Base-by-base conservation (phyloP, 148 eudicot genomes). In the Fallopia convolvulus region DNA sequence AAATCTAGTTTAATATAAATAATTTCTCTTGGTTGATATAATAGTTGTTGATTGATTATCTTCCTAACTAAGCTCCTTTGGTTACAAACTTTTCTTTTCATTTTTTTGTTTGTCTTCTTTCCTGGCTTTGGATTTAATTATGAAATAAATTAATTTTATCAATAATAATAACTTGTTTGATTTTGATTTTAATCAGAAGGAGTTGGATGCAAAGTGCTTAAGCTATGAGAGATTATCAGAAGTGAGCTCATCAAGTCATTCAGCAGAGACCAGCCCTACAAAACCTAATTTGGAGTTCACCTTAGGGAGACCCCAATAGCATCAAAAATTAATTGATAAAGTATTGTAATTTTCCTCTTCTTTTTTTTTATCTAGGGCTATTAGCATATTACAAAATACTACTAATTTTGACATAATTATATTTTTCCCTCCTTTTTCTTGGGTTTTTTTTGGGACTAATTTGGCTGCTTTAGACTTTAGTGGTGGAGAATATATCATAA, bases 271-370 rank as follows among this genome's bases (percentile, higher is more conserved):
- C 81, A 89, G 83, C 77, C 86, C 92, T 76, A 82, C 85, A 78
- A 92, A 89, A 85, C 97, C 98, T 72, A 94, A 86, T 81, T 77
- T 94, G 77, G 98, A 94, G 84, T 94, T 94, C 86, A 94, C 98
- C 26, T 88, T 94, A 84, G 97, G 97, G 32, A 92, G 95, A 53
- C 82, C 97, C 74, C 89, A 77, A 21, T 53, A 61, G 58, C 72
- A 18, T 73, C 30, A 5, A 73, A 68, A 14, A 68, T 68, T 68
- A 68, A 68, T 36, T 21, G 9, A 65, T 65, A 26, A 26, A 26
- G 30, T 26, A 61, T 68, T 68, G 72, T 68, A 68, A 33, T 61
- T 61, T 66, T 15, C 8, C 3, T 36, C 1, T 65, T 65, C 5
- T 65, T 65, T 32, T 65, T n/a, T n/a, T n/a, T n/a, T n/a, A n/a